These are phyloP conservation scores for Adansonia gregorii DNA, from an alignment of 441 rosid genomes.

Conservation along the genomic window DNA sequence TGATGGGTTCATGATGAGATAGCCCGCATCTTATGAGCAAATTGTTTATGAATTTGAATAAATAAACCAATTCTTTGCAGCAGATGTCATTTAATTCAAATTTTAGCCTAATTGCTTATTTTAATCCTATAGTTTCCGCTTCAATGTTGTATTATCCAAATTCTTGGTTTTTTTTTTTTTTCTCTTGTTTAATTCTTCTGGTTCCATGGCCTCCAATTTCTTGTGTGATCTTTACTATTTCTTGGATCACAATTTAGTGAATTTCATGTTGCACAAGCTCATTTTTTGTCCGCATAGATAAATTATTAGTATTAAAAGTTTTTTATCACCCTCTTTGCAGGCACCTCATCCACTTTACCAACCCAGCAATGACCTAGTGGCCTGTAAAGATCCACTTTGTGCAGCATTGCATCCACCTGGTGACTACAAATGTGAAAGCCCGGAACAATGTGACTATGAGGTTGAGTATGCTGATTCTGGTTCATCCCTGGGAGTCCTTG, in stretches of 20 bases:
- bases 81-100: background rate
- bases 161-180: background rate
- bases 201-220: background rate
- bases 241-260: background rate
- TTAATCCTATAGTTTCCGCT: background rate
- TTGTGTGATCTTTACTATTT: background rate
- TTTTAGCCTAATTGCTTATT: slow-evolving; percentile 9
- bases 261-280: background rate
- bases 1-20: slow-evolving; percentile 9
- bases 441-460: slow-evolving; percentile 75
- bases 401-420: slow-evolving; percentile 57
- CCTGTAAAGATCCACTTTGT: slow-evolving; percentile 75
- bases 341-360: slow-evolving; percentile 81
- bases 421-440: slow-evolving; percentile 52
- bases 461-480: slow-evolving; percentile 92
- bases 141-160: slow-evolving; percentile 10
- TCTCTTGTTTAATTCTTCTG: slow-evolving; percentile 2
- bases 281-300: background rate
- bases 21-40: background rate
- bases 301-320: slow-evolving; percentile 5
- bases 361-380: slow-evolving; percentile 71
- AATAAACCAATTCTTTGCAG: background rate
- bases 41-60: background rate
- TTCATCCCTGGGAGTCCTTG: slow-evolving; percentile 83
- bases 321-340: slow-evolving; percentile 41